Evolutionary conservation across 2,329 filamentous ascomycete species (phyloP), one percentile per base, ranked within the genome.

Genomic region (Stachybotrys echinatus): DNA sequence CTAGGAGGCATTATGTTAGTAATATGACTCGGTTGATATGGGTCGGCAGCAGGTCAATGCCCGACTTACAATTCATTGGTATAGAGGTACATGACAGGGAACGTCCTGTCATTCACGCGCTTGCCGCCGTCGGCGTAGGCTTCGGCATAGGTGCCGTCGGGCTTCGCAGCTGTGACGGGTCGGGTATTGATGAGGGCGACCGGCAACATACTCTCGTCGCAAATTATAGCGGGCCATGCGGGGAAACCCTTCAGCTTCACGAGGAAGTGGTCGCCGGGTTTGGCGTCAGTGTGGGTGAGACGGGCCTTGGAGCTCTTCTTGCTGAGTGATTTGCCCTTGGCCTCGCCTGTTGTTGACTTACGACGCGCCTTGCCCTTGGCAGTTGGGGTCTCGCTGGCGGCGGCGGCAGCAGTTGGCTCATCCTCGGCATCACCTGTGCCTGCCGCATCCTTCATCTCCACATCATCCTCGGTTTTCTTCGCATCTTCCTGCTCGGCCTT

Each of bases 51-150:
- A 4, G 21, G 22, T 6, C 6, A 7, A 19, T 18, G 18, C 19
- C 12, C 23, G 23, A 83, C 92, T 83, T 74, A 99, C 94, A 99
- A 97, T 77, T 97, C 92, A 63, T 97, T 96, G 37, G 92, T 96
- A 55, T 83, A 78, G 47, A 97, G 74, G 67, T 96, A 97, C 92
- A 97, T 96, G 63, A 97, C 85, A 5, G 92, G 89, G 66, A 91
- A 97, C 23, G 88, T 91, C 55, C 92, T 83, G 69, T 96, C 91
- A 54, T 85, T 82, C 40, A 81, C 84, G 57, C 91, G 88, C 75
- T 94, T 94, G 60, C 89, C 92, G 53, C 88, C 92, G 61, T 96
- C 91, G 39, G 85, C 83, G 64, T 89, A 96, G 56, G 92, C 88
- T 52, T 91, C 89, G 48, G 89, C 85, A 67, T 94, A 96, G 39